Evolutionary conservation across 768 basidiomycete species (phyloP), one percentile per base, ranked within the genome.

Genomic region (Xanthoconium purpureum): DNA sequence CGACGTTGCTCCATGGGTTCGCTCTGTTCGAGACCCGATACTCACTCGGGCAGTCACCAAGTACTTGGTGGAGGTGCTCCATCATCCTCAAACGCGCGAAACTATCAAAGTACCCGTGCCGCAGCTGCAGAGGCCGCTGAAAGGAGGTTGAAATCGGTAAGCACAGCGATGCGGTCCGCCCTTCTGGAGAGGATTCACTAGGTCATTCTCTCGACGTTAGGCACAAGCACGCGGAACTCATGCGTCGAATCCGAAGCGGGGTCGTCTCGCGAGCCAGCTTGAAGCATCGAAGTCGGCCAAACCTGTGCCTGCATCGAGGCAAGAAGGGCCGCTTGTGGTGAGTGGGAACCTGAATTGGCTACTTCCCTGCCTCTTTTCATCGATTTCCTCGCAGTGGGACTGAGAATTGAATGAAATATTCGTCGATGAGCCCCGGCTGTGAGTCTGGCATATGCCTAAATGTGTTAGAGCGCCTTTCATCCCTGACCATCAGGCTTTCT

Each of bases 61-160:
- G 76, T 84, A 20, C 73, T 84, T 50, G 74, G 77, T 15, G 72
- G 76, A 54, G 54, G 71, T 53, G 63, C 73, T 43, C 59, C 63
- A 58, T 61, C 67, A 18, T 53, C 72, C 42, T 54, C 72, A 10
- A 50, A 55, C 43, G 53, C 32, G 45, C 65, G 45, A 32, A 56
- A 64, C 28, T 45, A 56, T 20, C 63, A 73, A 66, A 67, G 62
- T 63, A 62, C 77, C 66, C 80, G 81, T 64, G 71, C 74, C 49
- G 84, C 84, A 67, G 82, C 82, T 55, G 80, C 82, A 68, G 80
- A 80, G 68, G 84, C 84, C 57, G 84, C 84, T 60, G 84, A 84
- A 68, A 79, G 78, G 63, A 77, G 84, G 60, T 59, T 79, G 67
- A 75, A 83, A 71, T 76, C 77, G 64, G 84, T 84, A 63, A 73